Evolutionary conservation across 495 filamentous ascomycete genomes (phyloP), one percentile per base, ranked within the genome.

Genomic region (Astrocystis sublimbata): DNA sequence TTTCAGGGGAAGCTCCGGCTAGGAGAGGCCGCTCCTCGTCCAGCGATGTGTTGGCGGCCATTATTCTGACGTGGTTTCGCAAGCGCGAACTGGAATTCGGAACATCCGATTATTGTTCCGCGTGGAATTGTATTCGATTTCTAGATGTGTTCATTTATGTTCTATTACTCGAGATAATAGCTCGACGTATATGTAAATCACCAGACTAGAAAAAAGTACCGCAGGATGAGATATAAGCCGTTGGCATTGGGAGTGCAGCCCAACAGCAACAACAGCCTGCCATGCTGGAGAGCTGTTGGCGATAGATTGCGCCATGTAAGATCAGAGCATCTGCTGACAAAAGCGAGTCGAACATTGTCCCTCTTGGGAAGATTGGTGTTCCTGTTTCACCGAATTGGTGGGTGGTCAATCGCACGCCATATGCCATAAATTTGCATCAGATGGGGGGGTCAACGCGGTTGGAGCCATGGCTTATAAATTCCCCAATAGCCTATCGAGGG

Each of bases 351-450:
- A 50, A 59, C 19, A 43, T 19, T 47, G 17, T 43, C n/a, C 54
- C 38, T 45, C 7, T 26, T 9, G 54, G 54, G 23, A 12, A 6
- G 21, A n/a, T 33, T 19, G 54, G 35, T 57, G 54, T 57, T 36
- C 8, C 47, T 59, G 56, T 59, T 59, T 59, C 42, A 50, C 19
- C 9, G n/a, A n/a, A n/a, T n/a, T 49, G 47, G 36, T 53, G 46
- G 36, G 49, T 61, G 47, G 58, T 31, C 26, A 36, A 42, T 46
- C 59, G 50, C 59, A 45, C 59, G 49, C 49, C 49, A 61, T 61
- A 61, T 45, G 49, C 36, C 59, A 60, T 17, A 51, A 60, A 42
- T 47, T 60, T 60, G 58, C 58, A 60, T 52, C 46, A 60, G 33
- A 15, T 24, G 46, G 38, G 35, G 19, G 41, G n/a, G 23, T 51